These are phyloP conservation scores for Singerocomus rubriflavus DNA, from an alignment of 1,284 basidiomycete species.

Conservation along the genomic window DNA sequence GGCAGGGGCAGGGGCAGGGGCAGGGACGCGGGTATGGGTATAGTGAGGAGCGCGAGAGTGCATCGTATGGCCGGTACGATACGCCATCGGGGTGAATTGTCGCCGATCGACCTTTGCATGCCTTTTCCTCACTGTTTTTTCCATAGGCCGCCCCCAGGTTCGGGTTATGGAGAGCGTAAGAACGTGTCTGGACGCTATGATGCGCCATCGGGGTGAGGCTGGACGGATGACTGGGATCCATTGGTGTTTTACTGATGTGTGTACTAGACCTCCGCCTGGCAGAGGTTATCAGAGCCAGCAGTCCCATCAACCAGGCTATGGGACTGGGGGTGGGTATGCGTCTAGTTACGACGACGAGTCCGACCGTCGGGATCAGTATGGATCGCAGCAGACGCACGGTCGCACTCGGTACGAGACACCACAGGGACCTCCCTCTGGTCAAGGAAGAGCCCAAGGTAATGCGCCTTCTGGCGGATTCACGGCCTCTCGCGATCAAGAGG, in stretches of 20 bases:
- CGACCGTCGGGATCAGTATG: conserved; percentile 17
- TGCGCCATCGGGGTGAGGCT: conserved; percentile 19
- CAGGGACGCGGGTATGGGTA: not conserved
- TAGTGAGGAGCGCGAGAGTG: not conserved
- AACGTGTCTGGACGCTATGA: conserved; percentile 21
- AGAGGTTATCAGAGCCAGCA: conserved; percentile 13
- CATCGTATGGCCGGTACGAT: conserved; percentile 10
- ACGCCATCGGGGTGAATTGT: conserved; percentile 16
- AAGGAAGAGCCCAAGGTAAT: conserved; percentile 11
- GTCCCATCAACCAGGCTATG: conserved; percentile 4
- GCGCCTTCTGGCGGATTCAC: conserved; percentile 24
- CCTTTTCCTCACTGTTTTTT: not conserved
- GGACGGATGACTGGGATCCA: not conserved
- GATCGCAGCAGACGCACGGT: conserved; percentile 7
- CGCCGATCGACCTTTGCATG: not conserved
- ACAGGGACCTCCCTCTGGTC: conserved; percentile 2
- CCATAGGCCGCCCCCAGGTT: conserved; percentile 12
- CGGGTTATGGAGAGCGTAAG: conserved; percentile 7
- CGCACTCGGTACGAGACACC: conserved; percentile 9
- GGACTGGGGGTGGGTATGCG: not conserved
- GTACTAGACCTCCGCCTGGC: conserved; percentile 16
- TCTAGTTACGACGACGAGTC: conserved; percentile 2
- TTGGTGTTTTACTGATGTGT: not conserved
- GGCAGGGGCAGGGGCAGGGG: not conserved
- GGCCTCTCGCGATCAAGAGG: conserved; percentile 9